A percentile compares a stretch with the other conserved stretches of the same genome.
Conservation (phyloP, 176 grass and related monocot species). For the Aegilops longissima region DNA sequence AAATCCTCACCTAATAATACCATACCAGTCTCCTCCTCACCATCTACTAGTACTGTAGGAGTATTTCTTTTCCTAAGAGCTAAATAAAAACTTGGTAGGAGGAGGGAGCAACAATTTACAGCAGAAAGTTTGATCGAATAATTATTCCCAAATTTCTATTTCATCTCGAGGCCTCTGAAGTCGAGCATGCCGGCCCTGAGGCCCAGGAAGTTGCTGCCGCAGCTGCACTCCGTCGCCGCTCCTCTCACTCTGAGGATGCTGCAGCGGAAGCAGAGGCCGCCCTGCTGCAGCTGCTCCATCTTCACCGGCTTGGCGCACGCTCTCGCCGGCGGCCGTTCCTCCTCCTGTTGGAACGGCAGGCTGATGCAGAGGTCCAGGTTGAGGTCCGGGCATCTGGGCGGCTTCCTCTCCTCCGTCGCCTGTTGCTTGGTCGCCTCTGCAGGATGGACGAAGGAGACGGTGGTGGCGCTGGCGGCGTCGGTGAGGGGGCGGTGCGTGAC, state of each 20-base stretch:
- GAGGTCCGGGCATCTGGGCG: slow-evolving; percentile 68
- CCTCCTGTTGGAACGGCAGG: slow-evolving; percentile 49
- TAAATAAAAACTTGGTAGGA: not conserved
- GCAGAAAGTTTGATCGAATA: not conserved
- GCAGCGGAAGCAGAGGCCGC: slow-evolving; percentile 56
- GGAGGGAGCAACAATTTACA: slow-evolving; percentile 19
- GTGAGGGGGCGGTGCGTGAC: slow-evolving; percentile 65
- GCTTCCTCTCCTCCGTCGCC: not conserved
- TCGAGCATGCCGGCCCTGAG: slow-evolving; percentile 46
- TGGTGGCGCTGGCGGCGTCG: not conserved
- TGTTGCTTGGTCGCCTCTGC: not conserved
- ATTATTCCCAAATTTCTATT: slow-evolving; percentile 6
- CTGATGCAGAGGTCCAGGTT: slow-evolving; percentile 96
- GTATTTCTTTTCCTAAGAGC: slow-evolving; percentile 10
- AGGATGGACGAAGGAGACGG: slow-evolving; percentile 45
- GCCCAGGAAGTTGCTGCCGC: slow-evolving; percentile 49
- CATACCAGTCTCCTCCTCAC: not conserved
- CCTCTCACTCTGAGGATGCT: slow-evolving; percentile 35
- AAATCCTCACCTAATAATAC: not conserved
- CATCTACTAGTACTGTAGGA: slow-evolving; percentile 7
- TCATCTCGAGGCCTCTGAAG: slow-evolving; percentile 79
- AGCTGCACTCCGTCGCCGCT: slow-evolving; percentile 39
- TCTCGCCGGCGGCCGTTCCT: not conserved
- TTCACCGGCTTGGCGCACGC: slow-evolving; percentile 30
- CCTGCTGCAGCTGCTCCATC: slow-evolving; percentile 13